Evolutionary conservation across 345 rosid species (phyloP), one percentile per base, ranked within the genome.

Genomic region (Angophora floribunda): DNA sequence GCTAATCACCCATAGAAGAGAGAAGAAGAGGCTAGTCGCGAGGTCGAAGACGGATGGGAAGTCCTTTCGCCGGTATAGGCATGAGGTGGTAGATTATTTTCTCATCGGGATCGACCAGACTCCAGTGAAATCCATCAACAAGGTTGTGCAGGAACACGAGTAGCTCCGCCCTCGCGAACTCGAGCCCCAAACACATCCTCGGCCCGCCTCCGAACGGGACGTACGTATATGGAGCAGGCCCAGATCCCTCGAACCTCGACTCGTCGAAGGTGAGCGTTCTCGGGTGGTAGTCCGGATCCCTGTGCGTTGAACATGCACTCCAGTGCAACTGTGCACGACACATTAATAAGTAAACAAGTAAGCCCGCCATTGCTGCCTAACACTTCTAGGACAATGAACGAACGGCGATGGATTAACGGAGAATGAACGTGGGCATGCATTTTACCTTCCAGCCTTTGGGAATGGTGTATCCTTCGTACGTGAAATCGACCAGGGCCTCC

Each of bases 401-500:
- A 47, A 55, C 28, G 28, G 61, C 7, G 36, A 84, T 84, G 32
- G 17, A 2, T 24, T 51, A 7, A 12, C 36, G 19, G 36, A 51
- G 53, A 26, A 84, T 50, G 86, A 45, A 51, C 2, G n/a, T 16
- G 16, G 24, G 53, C 5, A 17, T 36, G 41, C 41, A 36, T 36
- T 44, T 44, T 88, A 91, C 95, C 87, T 91, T 94, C 95, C 95
- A 93, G 9, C 92, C 93, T 90, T 91, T 86, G 12, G 96, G 95
- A 22, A 93, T 93, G 44, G 89, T 86, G 89, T 92, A 92, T 30
- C 94, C 93, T 1, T 87, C 90, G 36, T 85, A 93, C 51, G 90
- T 89, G 5, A 91, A 89, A 70, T 93, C 95, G 85, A 86, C 92
- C 30, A 93, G 45, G 21, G 92, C 91, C 85, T 86, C 91, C 85